These are phyloP conservation scores for Euphrasia confusa DNA, from an alignment of 257 asterid genomes.

Conservation along the genomic window DNA sequence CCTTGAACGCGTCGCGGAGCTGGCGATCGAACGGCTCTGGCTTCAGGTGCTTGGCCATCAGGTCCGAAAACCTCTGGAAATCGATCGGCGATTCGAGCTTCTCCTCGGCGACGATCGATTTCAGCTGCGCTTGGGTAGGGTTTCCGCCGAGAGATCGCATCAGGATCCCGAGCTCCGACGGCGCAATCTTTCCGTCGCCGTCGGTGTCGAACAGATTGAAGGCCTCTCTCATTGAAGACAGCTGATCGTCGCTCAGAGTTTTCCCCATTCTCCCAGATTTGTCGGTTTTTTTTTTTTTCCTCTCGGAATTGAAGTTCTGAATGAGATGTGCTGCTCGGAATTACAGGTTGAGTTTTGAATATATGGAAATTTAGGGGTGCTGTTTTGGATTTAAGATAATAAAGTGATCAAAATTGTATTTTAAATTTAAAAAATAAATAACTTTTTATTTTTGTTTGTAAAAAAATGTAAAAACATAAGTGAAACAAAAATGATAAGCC, in stretches of 20 bases:
- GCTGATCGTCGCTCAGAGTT: constrained; percentile 82
- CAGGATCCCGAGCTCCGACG: constrained; percentile 86
- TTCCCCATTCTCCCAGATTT: constrained; percentile 19
- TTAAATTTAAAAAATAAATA: too few species aligned
- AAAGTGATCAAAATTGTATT: too few species aligned
- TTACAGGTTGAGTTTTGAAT: too few species aligned
- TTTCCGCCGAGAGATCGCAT: constrained; percentile 95
- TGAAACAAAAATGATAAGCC: too few species aligned
- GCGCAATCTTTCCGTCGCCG: constrained; percentile 91
- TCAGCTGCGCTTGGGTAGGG: constrained; percentile 91
- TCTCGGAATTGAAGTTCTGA: too few species aligned
- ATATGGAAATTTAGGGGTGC: too few species aligned
- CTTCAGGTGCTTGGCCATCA: constrained; percentile 83
- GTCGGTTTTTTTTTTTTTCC: too few species aligned
- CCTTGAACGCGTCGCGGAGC: constrained; percentile 95
- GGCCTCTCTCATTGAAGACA: constrained; percentile 82
- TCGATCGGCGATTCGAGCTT: constrained; percentile 74
- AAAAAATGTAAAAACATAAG: too few species aligned
- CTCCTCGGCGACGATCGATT: constrained; percentile 70
- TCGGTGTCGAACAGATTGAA: constrained; percentile 92
- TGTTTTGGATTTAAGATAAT: too few species aligned
- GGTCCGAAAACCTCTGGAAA: constrained; percentile 70
- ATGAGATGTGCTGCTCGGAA: too few species aligned
- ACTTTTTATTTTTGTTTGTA: too few species aligned
- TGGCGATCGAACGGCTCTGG: constrained; percentile 96